Evolutionary conservation across 805 yeast species (phyloP).

Genomic region (Candida sanyiensis): DNA sequence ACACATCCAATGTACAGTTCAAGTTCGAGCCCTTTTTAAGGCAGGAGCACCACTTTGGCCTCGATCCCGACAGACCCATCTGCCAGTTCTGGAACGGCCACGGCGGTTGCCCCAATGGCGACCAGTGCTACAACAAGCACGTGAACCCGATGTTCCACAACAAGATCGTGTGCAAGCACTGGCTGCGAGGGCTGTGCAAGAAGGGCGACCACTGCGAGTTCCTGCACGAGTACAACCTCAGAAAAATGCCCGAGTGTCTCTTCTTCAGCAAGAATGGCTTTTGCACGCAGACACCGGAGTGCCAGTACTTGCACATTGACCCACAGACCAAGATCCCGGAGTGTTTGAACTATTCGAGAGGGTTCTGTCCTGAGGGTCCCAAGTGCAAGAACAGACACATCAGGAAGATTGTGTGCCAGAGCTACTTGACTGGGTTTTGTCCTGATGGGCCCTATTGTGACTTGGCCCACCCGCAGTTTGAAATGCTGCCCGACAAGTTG

Average conservation of each 20-base stretch:
- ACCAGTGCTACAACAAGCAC: conserved; percentile 83
- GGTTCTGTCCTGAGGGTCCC: conserved; percentile 92
- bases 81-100: conserved; percentile 69
- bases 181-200: conserved; percentile 96
- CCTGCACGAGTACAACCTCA: conserved; percentile 86
- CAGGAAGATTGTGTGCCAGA: conserved; percentile 67
- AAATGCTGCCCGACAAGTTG: conserved; percentile 37
- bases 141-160: conserved; percentile 58
- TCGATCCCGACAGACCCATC: conserved; percentile 85
- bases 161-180: conserved; percentile 93
- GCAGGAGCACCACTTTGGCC: conserved; percentile 72
- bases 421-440: conserved; percentile 85
- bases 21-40: conserved; percentile 81
- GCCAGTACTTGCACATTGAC: conserved; percentile 87
- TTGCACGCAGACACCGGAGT: conserved; percentile 91
- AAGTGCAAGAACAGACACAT: conserved; percentile 77
- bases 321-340: conserved; percentile 85
- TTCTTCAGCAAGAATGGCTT: conserved; percentile 74
- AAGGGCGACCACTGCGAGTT: conserved; percentile 96
- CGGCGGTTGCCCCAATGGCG: conserved; percentile 78
- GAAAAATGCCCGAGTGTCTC: conserved; percentile 96
- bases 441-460: conserved; percentile 75
- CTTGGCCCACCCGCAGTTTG: conserved; percentile 78
- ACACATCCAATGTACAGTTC: conserved; percentile 37
- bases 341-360: conserved; percentile 76